Evolutionary conservation across 495 filamentous ascomycete species (phyloP).

Genomic region (Geoglossum glabrum): DNA sequence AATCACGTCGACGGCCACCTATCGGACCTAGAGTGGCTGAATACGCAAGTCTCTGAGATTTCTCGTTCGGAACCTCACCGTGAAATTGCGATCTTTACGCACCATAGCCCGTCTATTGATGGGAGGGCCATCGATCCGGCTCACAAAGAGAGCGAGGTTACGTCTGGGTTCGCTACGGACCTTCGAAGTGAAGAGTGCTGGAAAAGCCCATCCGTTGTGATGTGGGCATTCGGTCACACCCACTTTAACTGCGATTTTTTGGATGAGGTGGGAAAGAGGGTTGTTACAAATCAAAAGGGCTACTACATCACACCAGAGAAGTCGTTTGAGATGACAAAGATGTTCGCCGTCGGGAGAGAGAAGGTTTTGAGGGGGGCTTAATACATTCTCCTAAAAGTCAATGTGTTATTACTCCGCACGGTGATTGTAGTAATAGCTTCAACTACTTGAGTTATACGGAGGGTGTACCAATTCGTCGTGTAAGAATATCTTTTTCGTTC

Average conservation of each 20-base stretch:
- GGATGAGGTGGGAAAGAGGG: slow-evolving; percentile 7
- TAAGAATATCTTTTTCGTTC: no score
- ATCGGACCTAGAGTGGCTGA: slow-evolving; percentile 30
- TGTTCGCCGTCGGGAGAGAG: slow-evolving; percentile 7
- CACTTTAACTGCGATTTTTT: slow-evolving; percentile 30
- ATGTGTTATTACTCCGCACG: no score
- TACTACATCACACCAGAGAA: slow-evolving; percentile 1
- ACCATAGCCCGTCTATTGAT: slow-evolving; percentile 28
- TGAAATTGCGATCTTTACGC: slow-evolving; percentile 29
- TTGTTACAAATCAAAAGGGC: slow-evolving; percentile 10
- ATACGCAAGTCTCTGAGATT: slow-evolving; percentile 22
- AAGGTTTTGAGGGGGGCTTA: neutral
- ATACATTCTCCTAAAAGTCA: no score
- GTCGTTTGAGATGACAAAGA: neutral
- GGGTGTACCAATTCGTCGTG: no score
- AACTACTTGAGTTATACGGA: no score
- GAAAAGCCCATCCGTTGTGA: slow-evolving; percentile 21
- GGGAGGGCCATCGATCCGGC: slow-evolving; percentile 19
- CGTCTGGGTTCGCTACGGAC: slow-evolving; percentile 27
- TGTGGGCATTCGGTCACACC: slow-evolving; percentile 39
- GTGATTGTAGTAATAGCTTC: no score
- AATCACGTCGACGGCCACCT: slow-evolving; percentile 21
- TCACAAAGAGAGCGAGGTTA: slow-evolving; percentile 22
- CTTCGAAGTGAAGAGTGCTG: slow-evolving; percentile 25
- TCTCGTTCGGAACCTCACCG: slow-evolving; percentile 16